phyloP scores from a whole-genome alignment of 179 eudicot genomes.

The Vitellaria paradoxa region DNA sequence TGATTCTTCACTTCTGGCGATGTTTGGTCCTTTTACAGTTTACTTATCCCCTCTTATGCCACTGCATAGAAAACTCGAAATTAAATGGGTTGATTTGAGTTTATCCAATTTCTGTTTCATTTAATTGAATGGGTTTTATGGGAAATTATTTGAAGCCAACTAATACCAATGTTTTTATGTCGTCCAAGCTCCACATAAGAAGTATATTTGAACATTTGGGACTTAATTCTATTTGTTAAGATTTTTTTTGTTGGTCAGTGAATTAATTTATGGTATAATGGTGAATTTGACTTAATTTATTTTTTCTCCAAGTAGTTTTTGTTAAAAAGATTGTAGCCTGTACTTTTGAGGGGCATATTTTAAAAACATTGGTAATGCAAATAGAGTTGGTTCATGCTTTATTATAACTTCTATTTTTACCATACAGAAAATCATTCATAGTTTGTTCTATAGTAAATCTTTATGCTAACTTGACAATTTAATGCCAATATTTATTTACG shows the following conservation, averaged over 20 bases:
- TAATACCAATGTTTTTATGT: not conserved
- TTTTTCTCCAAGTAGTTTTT: not conserved
- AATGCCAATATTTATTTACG: not conserved
- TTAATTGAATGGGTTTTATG: not conserved
- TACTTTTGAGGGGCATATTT: not conserved
- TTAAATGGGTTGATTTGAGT: not conserved
- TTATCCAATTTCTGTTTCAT: constrained; percentile 1
- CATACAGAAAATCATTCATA: not conserved
- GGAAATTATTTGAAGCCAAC: not conserved
- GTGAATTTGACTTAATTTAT: not conserved
- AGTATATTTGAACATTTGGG: not conserved
- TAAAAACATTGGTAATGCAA: not conserved
- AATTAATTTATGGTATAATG: not conserved
- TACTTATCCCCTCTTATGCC: not conserved
- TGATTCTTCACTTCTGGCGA: not conserved
- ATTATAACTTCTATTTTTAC: not conserved
- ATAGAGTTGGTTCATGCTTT: not conserved
- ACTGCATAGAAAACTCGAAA: not conserved
- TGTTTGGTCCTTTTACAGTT: not conserved
- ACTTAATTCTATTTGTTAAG: not conserved
- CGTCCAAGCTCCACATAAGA: not conserved
- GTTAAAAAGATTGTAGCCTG: not conserved
- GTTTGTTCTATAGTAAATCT: not conserved
- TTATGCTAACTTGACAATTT: not conserved
- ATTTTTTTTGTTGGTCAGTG: not conserved